Evolutionary conservation across 2,329 filamentous ascomycete genomes (phyloP).

Genomic region (Pyricularia grisea): DNA sequence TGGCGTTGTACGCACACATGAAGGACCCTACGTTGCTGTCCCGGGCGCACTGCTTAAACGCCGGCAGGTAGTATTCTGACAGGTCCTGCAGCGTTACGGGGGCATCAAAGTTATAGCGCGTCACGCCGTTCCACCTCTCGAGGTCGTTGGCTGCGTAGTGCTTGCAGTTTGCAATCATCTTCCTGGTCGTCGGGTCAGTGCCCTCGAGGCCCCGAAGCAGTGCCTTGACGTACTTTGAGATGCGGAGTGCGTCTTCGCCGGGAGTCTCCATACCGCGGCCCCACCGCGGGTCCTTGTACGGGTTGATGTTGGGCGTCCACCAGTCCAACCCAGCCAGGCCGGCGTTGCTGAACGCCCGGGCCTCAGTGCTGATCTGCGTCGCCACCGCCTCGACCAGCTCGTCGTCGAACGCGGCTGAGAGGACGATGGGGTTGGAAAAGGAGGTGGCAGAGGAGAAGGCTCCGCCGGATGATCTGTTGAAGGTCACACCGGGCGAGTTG

Average conservation of each 20-base stretch:
- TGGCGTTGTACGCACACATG: conserved; percentile 55
- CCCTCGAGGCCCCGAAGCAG: conserved; percentile 16
- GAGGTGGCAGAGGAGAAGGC: conserved; percentile 19
- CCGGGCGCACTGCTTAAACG: conserved; percentile 53
- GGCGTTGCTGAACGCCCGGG: conserved; percentile 21
- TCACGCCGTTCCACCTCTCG: conserved; percentile 23
- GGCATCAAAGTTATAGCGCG: conserved; percentile 41
- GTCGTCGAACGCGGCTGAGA: conserved; percentile 22
- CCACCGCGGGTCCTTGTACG: conserved; percentile 53
- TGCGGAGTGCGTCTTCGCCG: conserved; percentile 15
- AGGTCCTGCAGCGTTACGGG: conserved; percentile 45
- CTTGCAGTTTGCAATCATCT: conserved; percentile 38
- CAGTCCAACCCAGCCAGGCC: conserved; percentile 33
- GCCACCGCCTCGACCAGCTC: conserved; percentile 16
- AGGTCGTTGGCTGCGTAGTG: conserved; percentile 51
- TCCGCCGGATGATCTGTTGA: conserved; percentile 8
- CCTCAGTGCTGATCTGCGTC: conserved; percentile 17
- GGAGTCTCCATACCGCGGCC: conserved; percentile 43
- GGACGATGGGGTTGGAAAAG: conserved; percentile 21
- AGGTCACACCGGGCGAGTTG: conserved; percentile 12
- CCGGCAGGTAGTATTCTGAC: conserved; percentile 57
- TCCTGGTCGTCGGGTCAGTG: conserved; percentile 3
- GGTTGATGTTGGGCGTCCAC: conserved; percentile 60
- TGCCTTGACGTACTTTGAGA: conserved; percentile 13
- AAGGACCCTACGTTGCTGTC: conserved; percentile 47